A percentile compares a stretch with the other conserved stretches of the same genome.
These are phyloP conservation scores for Deinandra increscens DNA, from an alignment of 129 eudicot genomes.

Conservation along the genomic window DNA sequence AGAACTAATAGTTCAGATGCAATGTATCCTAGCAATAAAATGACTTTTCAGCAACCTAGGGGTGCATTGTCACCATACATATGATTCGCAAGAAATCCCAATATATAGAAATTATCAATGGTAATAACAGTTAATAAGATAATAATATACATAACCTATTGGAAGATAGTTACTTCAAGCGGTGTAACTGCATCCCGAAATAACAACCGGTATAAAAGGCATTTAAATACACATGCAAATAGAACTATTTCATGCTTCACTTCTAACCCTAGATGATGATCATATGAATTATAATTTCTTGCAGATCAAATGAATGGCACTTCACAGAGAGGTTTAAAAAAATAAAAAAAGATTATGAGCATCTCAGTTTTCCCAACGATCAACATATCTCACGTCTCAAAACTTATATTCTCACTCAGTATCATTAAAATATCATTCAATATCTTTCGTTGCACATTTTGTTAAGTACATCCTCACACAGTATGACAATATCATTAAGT, in stretches of 20 bases:
- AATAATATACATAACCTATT: not conserved
- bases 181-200: not conserved
- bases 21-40: conserved; percentile 10
- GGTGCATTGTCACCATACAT: conserved; percentile 4
- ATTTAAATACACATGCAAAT: not conserved
- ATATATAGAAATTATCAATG: too few relatives aligned
- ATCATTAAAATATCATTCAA: not conserved
- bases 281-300: not conserved
- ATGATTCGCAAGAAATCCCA: not conserved
- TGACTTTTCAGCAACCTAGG: not conserved
- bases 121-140: not conserved
- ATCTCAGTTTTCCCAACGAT: conserved; percentile 8
- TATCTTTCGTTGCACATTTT: not conserved
- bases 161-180: not conserved
- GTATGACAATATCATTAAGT: not conserved
- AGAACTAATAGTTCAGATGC: conserved; percentile 2
- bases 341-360: not conserved
- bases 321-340: not conserved
- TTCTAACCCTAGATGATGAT: conserved; percentile 5
- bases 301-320: not conserved
- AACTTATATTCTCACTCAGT: not conserved
- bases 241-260: not conserved
- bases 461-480: not conserved
- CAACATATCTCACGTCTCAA: not conserved
- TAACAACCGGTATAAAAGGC: not conserved